Percentiles rank a stretch among this genome's conserved stretches.
Conservation (phyloP, 768 basidiomycete genomes). For the Dendrothele bispora region DNA sequence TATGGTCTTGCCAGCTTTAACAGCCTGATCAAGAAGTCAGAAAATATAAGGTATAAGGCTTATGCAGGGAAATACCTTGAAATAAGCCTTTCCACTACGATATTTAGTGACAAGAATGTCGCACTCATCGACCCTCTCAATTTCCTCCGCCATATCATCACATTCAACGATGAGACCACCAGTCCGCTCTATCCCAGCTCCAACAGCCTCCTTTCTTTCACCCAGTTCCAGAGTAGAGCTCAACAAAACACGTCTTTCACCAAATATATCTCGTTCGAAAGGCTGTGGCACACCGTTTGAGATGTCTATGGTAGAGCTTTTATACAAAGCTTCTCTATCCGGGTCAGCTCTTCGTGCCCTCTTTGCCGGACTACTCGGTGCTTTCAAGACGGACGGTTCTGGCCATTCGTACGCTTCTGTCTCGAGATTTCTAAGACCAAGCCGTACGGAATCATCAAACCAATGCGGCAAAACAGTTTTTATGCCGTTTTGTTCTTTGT, state of each 20-base stretch:
- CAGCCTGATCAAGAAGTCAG: constrained; percentile 47
- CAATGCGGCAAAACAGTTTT: constrained; percentile 84
- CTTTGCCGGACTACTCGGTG: constrained; percentile 18
- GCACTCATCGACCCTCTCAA: constrained; percentile 43
- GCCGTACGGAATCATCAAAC: constrained; percentile 79
- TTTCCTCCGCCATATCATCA: constrained; percentile 35
- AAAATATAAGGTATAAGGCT: not conserved
- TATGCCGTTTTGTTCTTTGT: constrained; percentile 39
- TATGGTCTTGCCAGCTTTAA: constrained; percentile 55
- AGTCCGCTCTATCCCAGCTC: constrained; percentile 55
- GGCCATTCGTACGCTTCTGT: constrained; percentile 73
- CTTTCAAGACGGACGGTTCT: constrained; percentile 52
- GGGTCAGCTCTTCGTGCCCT: constrained; percentile 30
- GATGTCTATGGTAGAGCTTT: constrained; percentile 24
- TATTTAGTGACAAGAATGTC: constrained; percentile 76
- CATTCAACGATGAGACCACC: constrained; percentile 53
- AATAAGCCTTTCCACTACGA: constrained; percentile 68
- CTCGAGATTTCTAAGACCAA: constrained; percentile 51
- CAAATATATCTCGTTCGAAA: constrained; percentile 45
- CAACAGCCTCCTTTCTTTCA: constrained; percentile 52
- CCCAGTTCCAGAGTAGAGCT: constrained; percentile 56
- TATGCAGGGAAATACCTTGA: constrained; percentile 48
- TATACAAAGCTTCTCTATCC: constrained; percentile 35
- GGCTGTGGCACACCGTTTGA: constrained; percentile 12
- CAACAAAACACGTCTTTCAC: constrained; percentile 61